Evolutionary conservation across 257 asterid genomes (phyloP).

Genomic region (Ajuga chamaepitys): DNA sequence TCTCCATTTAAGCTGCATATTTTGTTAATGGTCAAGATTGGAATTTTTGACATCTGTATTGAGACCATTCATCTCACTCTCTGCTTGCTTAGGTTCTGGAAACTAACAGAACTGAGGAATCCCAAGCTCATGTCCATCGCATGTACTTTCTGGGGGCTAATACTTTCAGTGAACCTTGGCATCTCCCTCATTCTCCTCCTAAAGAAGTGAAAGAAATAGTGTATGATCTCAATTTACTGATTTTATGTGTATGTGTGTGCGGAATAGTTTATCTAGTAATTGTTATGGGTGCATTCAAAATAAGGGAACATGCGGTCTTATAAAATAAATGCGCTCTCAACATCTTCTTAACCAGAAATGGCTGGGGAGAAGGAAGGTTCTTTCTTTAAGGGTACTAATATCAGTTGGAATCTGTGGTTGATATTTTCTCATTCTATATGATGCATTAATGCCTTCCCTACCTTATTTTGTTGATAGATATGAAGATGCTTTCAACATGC

Average conservation of each 20-base stretch:
- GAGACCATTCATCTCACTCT: neutral
- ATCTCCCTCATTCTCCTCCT: constrained; percentile 83
- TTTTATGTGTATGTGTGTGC: neutral
- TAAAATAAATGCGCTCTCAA: no score
- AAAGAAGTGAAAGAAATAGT: constrained; percentile 77
- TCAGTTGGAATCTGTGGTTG: neutral
- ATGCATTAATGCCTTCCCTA: neutral
- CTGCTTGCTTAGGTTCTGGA: constrained; percentile 60
- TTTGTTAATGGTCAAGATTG: constrained; percentile 11
- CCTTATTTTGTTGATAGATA: constrained; percentile 44
- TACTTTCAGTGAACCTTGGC: constrained; percentile 87
- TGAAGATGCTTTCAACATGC: constrained; percentile 85
- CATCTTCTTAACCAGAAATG: no score
- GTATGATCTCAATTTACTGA: constrained; percentile 39
- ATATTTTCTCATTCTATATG: neutral
- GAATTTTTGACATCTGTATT: constrained; percentile 5
- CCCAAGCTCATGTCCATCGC: constrained; percentile 78
- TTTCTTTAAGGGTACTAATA: neutral
- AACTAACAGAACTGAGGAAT: constrained; percentile 78
- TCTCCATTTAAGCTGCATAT: constrained; percentile 6
- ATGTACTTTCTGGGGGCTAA: constrained; percentile 80
- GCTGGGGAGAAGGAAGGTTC: no score
- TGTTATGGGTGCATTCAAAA: neutral
- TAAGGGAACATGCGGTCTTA: no score
- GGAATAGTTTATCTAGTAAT: neutral